Evolutionary conservation across 352 stramenopile genomes (phyloP).

Genomic region (Pythium scleroteichum): DNA sequence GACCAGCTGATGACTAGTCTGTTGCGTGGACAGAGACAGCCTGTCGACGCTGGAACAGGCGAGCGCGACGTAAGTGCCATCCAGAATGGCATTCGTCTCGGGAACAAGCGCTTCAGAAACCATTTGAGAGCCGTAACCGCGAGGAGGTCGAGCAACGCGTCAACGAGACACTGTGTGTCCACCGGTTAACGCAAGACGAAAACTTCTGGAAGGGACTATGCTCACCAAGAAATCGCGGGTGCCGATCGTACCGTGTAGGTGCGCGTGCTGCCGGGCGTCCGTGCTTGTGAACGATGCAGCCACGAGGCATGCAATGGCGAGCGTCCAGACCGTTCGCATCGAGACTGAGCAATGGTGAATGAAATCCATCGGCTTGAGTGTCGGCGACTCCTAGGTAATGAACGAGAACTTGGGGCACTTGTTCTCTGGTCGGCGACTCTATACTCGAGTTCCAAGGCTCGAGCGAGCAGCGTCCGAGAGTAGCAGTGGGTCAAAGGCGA

Average conservation of each 20-base stretch:
- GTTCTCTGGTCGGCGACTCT: too few species aligned
- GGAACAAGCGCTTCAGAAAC: background rate
- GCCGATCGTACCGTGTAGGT: background rate
- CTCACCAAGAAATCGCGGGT: slow-evolving; percentile 12
- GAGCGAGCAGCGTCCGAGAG: too few species aligned
- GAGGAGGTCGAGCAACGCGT: background rate
- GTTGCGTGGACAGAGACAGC: background rate
- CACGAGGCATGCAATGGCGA: background rate
- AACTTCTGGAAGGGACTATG: slow-evolving; percentile 1
- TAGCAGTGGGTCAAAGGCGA: too few species aligned
- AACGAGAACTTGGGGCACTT: too few species aligned
- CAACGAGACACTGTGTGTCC: background rate
- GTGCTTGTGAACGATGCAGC: background rate
- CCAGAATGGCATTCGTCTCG: background rate
- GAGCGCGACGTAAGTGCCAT: background rate
- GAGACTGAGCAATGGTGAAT: background rate
- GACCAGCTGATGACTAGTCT: slow-evolving; percentile 9
- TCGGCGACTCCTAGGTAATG: too few species aligned
- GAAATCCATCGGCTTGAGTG: background rate
- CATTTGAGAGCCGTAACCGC: background rate
- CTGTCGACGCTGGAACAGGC: slow-evolving; percentile 6
- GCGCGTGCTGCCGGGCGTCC: background rate
- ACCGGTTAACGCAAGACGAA: background rate
- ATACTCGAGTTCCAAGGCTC: too few species aligned
- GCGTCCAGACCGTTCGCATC: slow-evolving; percentile 10